phyloP scores from a whole-genome alignment of 108 stramenopile species.

The Skeletonema potamos region DNA sequence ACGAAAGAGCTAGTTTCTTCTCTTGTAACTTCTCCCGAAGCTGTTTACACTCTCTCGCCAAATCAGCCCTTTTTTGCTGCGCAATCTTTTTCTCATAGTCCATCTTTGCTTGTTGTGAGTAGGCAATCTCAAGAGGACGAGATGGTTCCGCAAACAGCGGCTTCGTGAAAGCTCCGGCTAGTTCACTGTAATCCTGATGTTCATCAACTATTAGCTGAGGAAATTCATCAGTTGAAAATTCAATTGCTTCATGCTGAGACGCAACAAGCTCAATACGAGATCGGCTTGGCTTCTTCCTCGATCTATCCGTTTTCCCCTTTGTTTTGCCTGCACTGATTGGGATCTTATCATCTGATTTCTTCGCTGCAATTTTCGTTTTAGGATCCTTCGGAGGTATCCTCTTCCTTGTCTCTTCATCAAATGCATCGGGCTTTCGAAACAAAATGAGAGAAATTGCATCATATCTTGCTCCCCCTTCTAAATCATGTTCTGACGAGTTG shows the following conservation, averaged over 20 bases:
- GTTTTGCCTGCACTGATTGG: neutral
- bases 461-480: neutral
- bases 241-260: conserved; percentile 7
- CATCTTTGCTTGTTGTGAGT: conserved; percentile 19
- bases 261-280: neutral
- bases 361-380: neutral
- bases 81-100: neutral
- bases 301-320: neutral
- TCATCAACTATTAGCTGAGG: conserved; percentile 29
- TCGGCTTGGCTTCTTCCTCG: conserved; percentile 3
- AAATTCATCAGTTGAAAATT: conserved; percentile 13
- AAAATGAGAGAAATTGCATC: conserved; percentile 9
- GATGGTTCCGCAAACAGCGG: conserved; percentile 29
- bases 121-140: conserved; percentile 36
- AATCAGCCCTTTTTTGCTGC: conserved; percentile 4
- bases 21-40: conserved; percentile 14
- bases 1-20: conserved; percentile 35
- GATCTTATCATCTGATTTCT: neutral
- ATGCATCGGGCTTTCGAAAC: conserved; percentile 30
- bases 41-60: conserved; percentile 17
- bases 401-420: conserved; percentile 11
- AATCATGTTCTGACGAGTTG: conserved; percentile 7
- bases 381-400: neutral
- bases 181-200: conserved; percentile 17
- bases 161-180: conserved; percentile 24